Percentiles rank a stretch among this genome's conserved stretches.
phyloP scores from a whole-genome alignment of 202 grass and related monocot species.

The Schoenoplectus triqueter region DNA sequence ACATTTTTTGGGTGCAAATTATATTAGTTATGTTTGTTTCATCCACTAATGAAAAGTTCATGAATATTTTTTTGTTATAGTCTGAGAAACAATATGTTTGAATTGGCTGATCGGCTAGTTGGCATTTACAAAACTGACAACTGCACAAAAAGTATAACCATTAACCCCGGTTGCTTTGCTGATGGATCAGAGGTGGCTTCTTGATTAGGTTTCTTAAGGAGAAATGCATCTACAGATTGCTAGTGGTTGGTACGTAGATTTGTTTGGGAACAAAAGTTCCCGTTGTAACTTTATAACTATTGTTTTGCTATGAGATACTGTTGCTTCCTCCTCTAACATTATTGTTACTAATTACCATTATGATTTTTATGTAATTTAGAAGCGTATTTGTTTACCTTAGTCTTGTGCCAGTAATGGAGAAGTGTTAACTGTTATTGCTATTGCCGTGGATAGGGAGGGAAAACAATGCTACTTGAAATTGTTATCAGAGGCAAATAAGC shows the following conservation, averaged over 20 bases:
- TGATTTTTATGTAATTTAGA: constrained; percentile 3
- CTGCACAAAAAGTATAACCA: constrained; percentile 93
- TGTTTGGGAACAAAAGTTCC: constrained; percentile 59
- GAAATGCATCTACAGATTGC: constrained; percentile 25
- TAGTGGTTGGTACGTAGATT: neutral
- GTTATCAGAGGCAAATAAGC: neutral
- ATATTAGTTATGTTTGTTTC: neutral
- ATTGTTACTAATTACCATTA: neutral
- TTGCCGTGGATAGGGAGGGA: neutral
- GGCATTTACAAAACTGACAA: constrained; percentile 99
- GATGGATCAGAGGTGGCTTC: constrained; percentile 46
- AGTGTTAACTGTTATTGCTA: neutral
- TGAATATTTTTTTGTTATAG: constrained; percentile 43
- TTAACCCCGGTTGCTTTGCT: constrained; percentile 78
- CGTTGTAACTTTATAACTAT: constrained; percentile 1
- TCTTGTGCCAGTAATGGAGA: neutral
- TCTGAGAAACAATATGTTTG: constrained; percentile 98
- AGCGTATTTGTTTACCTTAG: neutral
- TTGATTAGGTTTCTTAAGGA: neutral
- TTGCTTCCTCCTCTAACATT: constrained; percentile 11
- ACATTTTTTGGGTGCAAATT: constrained; percentile 6
- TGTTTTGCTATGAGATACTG: neutral
- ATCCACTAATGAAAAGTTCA: neutral
- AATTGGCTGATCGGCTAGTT: constrained; percentile 86
- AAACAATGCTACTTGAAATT: neutral